Conservation (phyloP, 495 filamentous ascomycete genomes). For the Penicillium bialowiezense region DNA sequence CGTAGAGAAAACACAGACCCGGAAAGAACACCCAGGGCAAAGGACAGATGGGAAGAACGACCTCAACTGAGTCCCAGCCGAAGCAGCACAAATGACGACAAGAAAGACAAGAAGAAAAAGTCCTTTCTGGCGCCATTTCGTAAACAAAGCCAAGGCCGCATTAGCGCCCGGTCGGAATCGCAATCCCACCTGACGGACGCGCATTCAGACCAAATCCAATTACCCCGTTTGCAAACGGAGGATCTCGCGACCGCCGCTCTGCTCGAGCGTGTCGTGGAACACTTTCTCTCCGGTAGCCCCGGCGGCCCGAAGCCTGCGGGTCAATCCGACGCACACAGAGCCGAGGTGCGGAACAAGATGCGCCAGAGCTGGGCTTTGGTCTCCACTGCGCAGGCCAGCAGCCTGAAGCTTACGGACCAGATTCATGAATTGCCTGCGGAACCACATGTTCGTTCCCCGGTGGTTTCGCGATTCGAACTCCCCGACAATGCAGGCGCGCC, state of each 20-base stretch:
- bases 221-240: conserved; percentile 39
- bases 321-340: background rate
- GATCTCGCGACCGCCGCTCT: conserved; percentile 13
- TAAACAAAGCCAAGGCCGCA: conserved; percentile 3
- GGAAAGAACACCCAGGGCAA: background rate
- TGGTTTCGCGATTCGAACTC: conserved; percentile 3
- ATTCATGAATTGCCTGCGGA: conserved; percentile 40
- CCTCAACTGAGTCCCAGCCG: background rate
- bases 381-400: conserved; percentile 20
- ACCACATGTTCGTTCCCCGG: conserved; percentile 24
- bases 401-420: conserved; percentile 18
- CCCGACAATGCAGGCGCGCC: background rate
- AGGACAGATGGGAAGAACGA: background rate
- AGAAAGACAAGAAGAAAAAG: conserved; percentile 5
- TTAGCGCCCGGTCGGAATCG: conserved; percentile 1
- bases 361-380: conserved; percentile 10
- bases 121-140: conserved; percentile 3
- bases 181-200: background rate
- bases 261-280: conserved; percentile 6
- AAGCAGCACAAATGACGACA: background rate
- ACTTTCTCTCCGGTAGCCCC: background rate
- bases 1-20: background rate
- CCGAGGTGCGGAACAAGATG: conserved; percentile 11
- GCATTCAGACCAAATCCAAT: conserved; percentile 22
- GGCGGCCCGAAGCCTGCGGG: background rate